Evolutionary conservation across 2,329 filamentous ascomycete genomes (phyloP).

Genomic region (Microdochium nivale): DNA sequence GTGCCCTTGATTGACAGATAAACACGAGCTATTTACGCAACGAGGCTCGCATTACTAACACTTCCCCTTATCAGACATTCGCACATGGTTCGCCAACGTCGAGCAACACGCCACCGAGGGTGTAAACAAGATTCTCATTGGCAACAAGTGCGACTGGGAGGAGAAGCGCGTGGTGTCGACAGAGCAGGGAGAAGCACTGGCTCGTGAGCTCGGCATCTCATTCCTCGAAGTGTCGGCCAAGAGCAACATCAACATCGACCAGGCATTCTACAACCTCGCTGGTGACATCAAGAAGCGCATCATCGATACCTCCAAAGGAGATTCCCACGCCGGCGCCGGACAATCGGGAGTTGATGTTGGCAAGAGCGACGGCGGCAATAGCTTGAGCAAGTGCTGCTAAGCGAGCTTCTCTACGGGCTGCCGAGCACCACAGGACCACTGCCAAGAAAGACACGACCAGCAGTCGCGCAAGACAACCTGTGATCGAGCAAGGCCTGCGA

Average conservation of each 20-base stretch:
- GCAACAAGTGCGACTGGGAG: slow-evolving; percentile 99
- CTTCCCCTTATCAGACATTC: slow-evolving; percentile 67
- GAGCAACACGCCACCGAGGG: slow-evolving; percentile 97
- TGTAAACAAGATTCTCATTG: slow-evolving; percentile 98
- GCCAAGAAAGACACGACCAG: neutral
- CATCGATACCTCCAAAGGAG: slow-evolving; percentile 81
- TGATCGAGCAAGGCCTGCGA: neutral
- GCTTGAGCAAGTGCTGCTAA: slow-evolving; percentile 70
- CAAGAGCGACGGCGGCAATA: slow-evolving; percentile 47
- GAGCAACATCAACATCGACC: slow-evolving; percentile 99
- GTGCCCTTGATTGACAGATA: neutral
- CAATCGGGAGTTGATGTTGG: slow-evolving; percentile 59
- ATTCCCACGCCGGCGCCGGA: slow-evolving; percentile 37
- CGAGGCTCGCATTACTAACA: slow-evolving; percentile 9
- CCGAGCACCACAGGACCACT: too few species aligned
- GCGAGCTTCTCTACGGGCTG: too few species aligned
- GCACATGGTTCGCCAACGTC: slow-evolving; percentile 98
- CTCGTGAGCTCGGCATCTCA: slow-evolving; percentile 91
- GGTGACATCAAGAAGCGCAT: slow-evolving; percentile 97
- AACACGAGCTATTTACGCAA: slow-evolving; percentile 5
- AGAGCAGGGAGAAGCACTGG: slow-evolving; percentile 85
- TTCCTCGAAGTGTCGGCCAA: slow-evolving; percentile 99
- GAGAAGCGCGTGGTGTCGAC: slow-evolving; percentile 94
- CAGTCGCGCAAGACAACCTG: too few species aligned
- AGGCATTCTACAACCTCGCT: slow-evolving; percentile 93